phyloP scores from a whole-genome alignment of 768 basidiomycete species.

The Hydnomerulius pinastri region DNA sequence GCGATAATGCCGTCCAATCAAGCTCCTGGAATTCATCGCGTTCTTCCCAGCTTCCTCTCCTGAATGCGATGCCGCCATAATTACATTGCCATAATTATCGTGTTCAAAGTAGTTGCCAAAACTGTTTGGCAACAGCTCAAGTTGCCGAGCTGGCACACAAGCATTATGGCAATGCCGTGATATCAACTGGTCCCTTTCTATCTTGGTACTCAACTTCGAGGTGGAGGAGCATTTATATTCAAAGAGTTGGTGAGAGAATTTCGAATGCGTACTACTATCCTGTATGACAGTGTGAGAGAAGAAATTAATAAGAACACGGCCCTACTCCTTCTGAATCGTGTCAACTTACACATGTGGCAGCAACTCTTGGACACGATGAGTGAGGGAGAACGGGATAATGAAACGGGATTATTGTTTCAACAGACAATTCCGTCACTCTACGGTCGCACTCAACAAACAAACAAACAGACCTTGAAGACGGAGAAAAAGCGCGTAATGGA shows the following conservation, averaged over 20 bases:
- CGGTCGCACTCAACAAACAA: not conserved
- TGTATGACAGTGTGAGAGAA: slow-evolving; percentile 12
- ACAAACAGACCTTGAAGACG: no score
- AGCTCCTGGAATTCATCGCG: no score
- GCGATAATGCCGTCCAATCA: slow-evolving; percentile 20
- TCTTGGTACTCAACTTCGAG: slow-evolving; percentile 1
- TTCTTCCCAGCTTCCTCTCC: not conserved
- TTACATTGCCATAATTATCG: slow-evolving; percentile 24
- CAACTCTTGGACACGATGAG: not conserved
- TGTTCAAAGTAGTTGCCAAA: slow-evolving; percentile 13
- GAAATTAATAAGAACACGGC: slow-evolving; percentile 11
- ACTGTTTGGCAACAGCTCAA: slow-evolving; percentile 6
- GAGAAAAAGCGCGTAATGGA: no score
- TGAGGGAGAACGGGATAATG: slow-evolving; percentile 7
- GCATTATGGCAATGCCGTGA: not conserved
- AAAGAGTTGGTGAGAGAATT: slow-evolving; percentile 5
- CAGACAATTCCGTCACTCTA: not conserved
- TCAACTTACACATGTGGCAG: no score
- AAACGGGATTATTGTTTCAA: slow-evolving; percentile 6
- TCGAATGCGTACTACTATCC: not conserved
- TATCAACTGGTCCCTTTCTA: not conserved
- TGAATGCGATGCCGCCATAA: slow-evolving; percentile 27
- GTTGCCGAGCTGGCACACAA: slow-evolving; percentile 14
- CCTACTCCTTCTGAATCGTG: not conserved
- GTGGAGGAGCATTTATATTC: slow-evolving; percentile 5